Base-by-base conservation (phyloP, 225 moss, liverwort and hornwort species). In the Thuidium tamariscinum region DNA sequence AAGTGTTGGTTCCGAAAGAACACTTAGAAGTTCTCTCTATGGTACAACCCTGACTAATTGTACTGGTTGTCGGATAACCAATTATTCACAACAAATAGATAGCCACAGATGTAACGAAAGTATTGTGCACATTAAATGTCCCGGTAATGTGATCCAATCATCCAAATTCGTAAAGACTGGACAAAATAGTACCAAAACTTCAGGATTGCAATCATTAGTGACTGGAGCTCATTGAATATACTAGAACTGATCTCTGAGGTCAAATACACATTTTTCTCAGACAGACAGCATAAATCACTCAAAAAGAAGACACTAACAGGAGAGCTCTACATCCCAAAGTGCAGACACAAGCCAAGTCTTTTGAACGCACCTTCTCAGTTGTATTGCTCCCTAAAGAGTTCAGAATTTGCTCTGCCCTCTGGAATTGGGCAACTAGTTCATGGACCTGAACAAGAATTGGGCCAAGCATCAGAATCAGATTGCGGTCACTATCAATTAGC, bases 341-440 rank as follows among this genome's bases (percentile, higher is more conserved):
- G 42, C 63, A 80, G 41, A 52, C 29, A 81, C 42, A 68, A 78
- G 68, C n/a, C 49, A 87, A 49, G 34, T 68, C 74, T 62, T 62
- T 73, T 66, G 29, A 63, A 67, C 77, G 41, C 41, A 96, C 94
- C 90, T 95, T 96, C 74, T 95, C 92, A 77, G 85, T 90, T 89
- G 88, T 30, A 46, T 93, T 93, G 86, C 89, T 91, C 54, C 92
- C 90, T 76, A 95, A 88, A 78, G 92, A 89, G 65, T 94, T 92
- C 64, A 97, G 84, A 85, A 96, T 86, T 86, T 94, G 96, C 87
- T 97, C 94, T 68, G 95, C 96, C 83, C 92, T 95, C 79, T 94
- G 93, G 79, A 97, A 97, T 27, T 94, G 97, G 73, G 90, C 37
- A 36, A 93, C 93, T 74, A 97, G 89, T 79, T 97, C 96, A 78